Evolutionary conservation across 768 basidiomycete genomes (phyloP).

Genomic region (Omphalotus guepiniiformis): DNA sequence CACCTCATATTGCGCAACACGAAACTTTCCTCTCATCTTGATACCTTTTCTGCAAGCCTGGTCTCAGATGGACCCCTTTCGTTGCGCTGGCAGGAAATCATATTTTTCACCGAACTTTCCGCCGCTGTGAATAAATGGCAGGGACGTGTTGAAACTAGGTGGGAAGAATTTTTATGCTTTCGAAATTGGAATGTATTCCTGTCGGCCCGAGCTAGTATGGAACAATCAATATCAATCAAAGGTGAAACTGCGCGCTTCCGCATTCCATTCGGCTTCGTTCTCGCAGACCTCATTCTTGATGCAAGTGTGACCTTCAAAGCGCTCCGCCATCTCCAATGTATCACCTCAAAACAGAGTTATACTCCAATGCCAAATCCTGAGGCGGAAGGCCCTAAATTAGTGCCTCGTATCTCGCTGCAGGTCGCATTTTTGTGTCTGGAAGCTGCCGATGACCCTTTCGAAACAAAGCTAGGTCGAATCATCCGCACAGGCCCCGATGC

Average conservation of each 20-base stretch:
- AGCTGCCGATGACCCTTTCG: constrained; percentile 81
- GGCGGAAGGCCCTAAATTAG: constrained; percentile 65
- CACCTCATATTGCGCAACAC: constrained; percentile 45
- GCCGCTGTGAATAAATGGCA: constrained; percentile 31
- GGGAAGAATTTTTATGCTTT: constrained; percentile 73
- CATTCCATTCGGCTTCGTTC: constrained; percentile 73
- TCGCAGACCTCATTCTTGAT: constrained; percentile 76
- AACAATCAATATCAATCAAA: constrained; percentile 38
- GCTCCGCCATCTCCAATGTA: constrained; percentile 59
- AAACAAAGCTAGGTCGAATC: constrained; percentile 69
- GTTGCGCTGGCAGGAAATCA: constrained; percentile 36
- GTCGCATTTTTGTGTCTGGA: constrained; percentile 68
- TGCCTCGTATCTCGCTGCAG: constrained; percentile 59
- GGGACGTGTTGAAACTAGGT: constrained; percentile 36
- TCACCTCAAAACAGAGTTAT: constrained; percentile 51
- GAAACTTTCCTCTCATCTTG: constrained; percentile 40
- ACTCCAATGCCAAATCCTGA: constrained; percentile 55
- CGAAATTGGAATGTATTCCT: constrained; percentile 45
- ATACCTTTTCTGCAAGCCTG: constrained; percentile 28
- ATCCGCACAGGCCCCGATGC: constrained; percentile 72
- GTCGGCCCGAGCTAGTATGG: constrained; percentile 22
- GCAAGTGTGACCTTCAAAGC: constrained; percentile 66
- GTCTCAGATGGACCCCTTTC: constrained; percentile 24
- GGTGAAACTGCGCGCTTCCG: constrained; percentile 68
- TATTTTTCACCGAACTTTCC: constrained; percentile 57